These are phyloP conservation scores for Suhomyces emberorum DNA, from an alignment of 805 yeast genomes.

Conservation along the genomic window DNA sequence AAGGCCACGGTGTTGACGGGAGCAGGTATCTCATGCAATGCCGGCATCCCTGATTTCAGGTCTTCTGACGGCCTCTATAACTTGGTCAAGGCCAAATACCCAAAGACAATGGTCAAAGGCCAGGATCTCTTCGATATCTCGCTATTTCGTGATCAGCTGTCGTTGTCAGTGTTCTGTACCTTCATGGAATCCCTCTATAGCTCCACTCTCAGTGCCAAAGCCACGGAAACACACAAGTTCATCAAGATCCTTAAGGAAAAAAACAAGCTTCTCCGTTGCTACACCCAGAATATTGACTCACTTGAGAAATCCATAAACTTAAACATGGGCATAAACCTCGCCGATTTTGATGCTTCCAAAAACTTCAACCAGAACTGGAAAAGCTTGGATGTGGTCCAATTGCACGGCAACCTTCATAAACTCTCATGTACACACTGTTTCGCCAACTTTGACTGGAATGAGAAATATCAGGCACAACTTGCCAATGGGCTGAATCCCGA, in stretches of 20 bases:
- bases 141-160: conserved; percentile 63
- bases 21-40: conserved; percentile 95
- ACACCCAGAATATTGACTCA: conserved; percentile 94
- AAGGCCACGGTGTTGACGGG: conserved; percentile 78
- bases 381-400: conserved; percentile 72
- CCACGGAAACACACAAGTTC: conserved; percentile 83
- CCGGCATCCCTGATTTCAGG: conserved; percentile 95
- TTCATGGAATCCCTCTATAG: conserved; percentile 81
- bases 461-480: conserved; percentile 44
- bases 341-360: conserved; percentile 23
- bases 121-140: conserved; percentile 89
- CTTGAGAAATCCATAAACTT: conserved; percentile 68
- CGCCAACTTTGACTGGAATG: conserved; percentile 57
- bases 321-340: conserved; percentile 49
- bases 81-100: conserved; percentile 59
- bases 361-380: conserved; percentile 50
- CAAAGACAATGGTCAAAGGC: conserved; percentile 68
- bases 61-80: conserved; percentile 81
- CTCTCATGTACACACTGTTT: conserved; percentile 76
- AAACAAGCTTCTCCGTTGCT: conserved; percentile 74
- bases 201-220: conserved; percentile 61
- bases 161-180: conserved; percentile 73
- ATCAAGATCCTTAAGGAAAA: conserved; percentile 57
- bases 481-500: conserved; percentile 68
- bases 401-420: conserved; percentile 84